phyloP scores from a whole-genome alignment of 805 yeast species.

The Cyberlindnera americana region DNA sequence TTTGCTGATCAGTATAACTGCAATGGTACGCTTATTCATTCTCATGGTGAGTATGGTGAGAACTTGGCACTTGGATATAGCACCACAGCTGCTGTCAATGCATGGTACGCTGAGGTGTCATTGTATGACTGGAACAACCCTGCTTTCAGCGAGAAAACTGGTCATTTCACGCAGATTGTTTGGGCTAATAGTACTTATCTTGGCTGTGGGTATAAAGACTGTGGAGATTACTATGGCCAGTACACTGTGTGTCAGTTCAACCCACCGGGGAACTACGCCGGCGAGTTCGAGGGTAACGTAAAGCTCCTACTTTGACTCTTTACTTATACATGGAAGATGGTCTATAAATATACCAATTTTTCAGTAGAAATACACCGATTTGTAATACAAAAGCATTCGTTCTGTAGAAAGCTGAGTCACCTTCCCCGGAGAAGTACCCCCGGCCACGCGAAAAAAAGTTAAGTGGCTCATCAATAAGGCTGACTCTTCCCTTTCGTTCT shows the following conservation, averaged over 20 bases:
- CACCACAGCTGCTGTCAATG: constrained; percentile 56
- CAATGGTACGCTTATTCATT: constrained; percentile 55
- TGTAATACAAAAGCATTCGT: too few relatives aligned
- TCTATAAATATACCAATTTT: too few relatives aligned
- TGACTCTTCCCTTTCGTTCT: constrained; percentile 7
- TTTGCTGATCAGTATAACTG: constrained; percentile 58
- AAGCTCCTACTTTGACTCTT: constrained; percentile 15
- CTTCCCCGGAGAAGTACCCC: too few relatives aligned
- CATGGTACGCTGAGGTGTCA: constrained; percentile 70
- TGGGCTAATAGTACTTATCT: constrained; percentile 61
- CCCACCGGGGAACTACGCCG: constrained; percentile 62
- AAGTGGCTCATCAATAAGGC: background rate
- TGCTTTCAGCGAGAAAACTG: constrained; percentile 46
- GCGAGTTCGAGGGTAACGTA: constrained; percentile 38
- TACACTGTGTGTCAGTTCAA: constrained; percentile 69
- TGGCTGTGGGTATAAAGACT: constrained; percentile 69
- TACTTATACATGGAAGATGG: too few relatives aligned
- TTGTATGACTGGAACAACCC: constrained; percentile 50
- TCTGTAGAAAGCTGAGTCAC: too few relatives aligned
- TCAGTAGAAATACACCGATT: too few relatives aligned
- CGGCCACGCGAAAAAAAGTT: background rate
- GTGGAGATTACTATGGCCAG: constrained; percentile 45
- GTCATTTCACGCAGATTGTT: constrained; percentile 79
- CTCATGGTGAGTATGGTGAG: constrained; percentile 64
- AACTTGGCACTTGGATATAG: constrained; percentile 74